These are phyloP conservation scores for Solanum ossicruentum DNA, from an alignment of 257 asterid species.

Conservation along the genomic window DNA sequence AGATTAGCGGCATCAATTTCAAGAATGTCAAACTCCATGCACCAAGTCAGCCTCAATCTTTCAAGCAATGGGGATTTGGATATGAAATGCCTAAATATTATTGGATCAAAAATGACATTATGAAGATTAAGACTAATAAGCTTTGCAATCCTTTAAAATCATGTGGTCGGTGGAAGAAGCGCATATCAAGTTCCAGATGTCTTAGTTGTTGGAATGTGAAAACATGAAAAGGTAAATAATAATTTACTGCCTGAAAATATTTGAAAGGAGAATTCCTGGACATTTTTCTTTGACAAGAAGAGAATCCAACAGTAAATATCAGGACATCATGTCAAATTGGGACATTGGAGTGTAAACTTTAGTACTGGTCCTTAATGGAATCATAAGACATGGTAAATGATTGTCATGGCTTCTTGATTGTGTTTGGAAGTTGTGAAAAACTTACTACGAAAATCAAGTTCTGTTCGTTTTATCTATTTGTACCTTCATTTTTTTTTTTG, in stretches of 20 bases:
- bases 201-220: not conserved
- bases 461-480: not conserved
- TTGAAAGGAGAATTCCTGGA: not conserved
- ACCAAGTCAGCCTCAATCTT: not conserved
- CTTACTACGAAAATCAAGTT: not conserved
- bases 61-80: too few species aligned
- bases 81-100: too few species aligned
- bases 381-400: not conserved
- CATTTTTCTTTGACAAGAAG: not conserved
- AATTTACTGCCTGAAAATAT: not conserved
- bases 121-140: too few species aligned
- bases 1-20: not conserved
- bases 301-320: not conserved
- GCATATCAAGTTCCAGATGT: not conserved
- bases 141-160: not conserved
- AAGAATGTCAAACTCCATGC: conserved; percentile 1
- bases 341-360: not conserved
- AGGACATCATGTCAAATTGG: not conserved
- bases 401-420: not conserved
- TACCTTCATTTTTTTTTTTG: not conserved
- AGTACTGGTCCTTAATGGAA: not conserved
- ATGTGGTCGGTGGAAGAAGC: not conserved
- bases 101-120: too few species aligned
- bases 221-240: not conserved
- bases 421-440: not conserved